Evolutionary conservation across 2,329 filamentous ascomycete genomes (phyloP), one percentile per base, ranked within the genome.

Genomic region (Amauroascus niger): DNA sequence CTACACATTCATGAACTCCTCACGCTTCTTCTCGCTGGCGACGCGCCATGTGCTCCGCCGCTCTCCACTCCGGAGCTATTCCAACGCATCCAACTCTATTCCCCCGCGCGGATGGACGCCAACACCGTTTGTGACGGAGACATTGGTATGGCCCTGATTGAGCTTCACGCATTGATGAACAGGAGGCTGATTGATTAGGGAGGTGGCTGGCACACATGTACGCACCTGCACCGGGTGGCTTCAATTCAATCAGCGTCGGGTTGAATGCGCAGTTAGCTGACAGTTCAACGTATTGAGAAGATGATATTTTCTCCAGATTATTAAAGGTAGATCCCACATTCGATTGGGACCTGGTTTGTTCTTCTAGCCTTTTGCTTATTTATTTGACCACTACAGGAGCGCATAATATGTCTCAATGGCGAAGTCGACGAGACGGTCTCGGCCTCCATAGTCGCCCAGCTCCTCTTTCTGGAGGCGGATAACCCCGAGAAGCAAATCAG

Each of bases 381-480:
- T 40, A 56, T 20, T 8, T 33, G 49, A 18, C 3, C 49, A 6
- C 49, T 55, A 28, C 32, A 88, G 82, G 91, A 97, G 76, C 87
- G 91, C 59, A 97, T 97, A 64, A 79, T 98, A 65, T 95, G 87
- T 67, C 79, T 97, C 33, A 96, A 95, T 65, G 91, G 91, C 64
- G 79, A 87, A 65, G 89, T 97, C 55, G 87, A 97, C 73, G 88
- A 95, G 66, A 84, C 81, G 40, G 82, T 93, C 61, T 95, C 89
- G 35, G 91, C 93, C n/a, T 87, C 86, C 40, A 88, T 97, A 59
- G 91, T 97, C 26, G 88, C 93, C 1, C 94, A 98, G 69, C 82
- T 98, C 20, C 85, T 98, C 59, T 98, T 90, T 80, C 88, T 98
- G 69, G 94, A 98, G 77, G 93, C 91, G 64, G 93, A 98, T 66